Percentiles rank a stretch among this genome's conserved stretches.
Evolutionary conservation across 352 stramenopile species (phyloP).

Genomic region (Pythium dissimile): DNA sequence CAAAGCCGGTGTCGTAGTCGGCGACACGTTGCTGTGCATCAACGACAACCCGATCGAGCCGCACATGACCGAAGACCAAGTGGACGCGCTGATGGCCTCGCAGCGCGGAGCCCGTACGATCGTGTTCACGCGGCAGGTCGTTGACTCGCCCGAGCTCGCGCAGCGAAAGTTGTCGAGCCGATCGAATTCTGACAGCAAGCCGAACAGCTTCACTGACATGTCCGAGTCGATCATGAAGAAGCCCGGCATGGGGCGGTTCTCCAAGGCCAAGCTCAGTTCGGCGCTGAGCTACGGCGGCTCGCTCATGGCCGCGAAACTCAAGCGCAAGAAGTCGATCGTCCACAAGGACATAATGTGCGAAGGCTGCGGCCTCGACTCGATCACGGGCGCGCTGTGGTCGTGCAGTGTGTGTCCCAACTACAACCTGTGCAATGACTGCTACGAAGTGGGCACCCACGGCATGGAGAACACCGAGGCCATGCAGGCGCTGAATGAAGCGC

Average conservation of each 20-base stretch:
- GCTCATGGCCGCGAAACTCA: conserved; percentile 59
- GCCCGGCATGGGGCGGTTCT: conserved; percentile 24
- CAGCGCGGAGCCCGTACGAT: conserved; percentile 49
- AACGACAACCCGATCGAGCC: conserved; percentile 58
- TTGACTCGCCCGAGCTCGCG: conserved; percentile 25
- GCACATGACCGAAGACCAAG: conserved; percentile 58
- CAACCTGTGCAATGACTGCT: conserved; percentile 69
- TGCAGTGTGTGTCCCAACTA: conserved; percentile 73
- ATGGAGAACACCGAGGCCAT: conserved; percentile 73
- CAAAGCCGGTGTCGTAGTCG: conserved; percentile 47
- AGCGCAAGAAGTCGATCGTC: conserved; percentile 64
- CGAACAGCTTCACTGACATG: not conserved
- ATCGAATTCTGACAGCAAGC: conserved; percentile 30
- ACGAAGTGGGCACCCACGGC: conserved; percentile 64
- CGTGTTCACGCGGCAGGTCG: conserved; percentile 45
- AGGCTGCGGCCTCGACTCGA: conserved; percentile 67
- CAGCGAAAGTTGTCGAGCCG: not conserved
- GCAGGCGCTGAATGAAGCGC: conserved; percentile 61
- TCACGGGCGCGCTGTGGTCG: conserved; percentile 59
- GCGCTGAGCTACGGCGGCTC: conserved; percentile 58
- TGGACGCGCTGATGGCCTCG: conserved; percentile 54
- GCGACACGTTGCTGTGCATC: conserved; percentile 57
- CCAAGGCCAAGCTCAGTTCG: conserved; percentile 54
- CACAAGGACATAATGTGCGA: conserved; percentile 67
- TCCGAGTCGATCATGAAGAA: conserved; percentile 31